Evolutionary conservation across 1,139 yeast genomes (phyloP).

Genomic region (Wickerhamomyces sp.): DNA sequence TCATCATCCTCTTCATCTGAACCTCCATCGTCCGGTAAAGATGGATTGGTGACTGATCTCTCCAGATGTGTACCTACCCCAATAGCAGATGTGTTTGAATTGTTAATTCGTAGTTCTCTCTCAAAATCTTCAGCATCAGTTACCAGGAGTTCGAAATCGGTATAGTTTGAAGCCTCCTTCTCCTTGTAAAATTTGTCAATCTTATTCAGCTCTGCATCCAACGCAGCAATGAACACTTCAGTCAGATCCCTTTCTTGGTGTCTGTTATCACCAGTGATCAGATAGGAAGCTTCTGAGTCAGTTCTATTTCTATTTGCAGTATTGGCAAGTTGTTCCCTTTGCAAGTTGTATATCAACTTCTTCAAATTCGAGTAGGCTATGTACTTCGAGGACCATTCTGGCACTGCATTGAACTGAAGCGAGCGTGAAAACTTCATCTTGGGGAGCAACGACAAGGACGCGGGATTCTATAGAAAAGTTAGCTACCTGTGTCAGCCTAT

Average conservation of each 20-base stretch:
- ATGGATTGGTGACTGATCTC: conserved; percentile 11
- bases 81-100: conserved; percentile 1
- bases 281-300: conserved; percentile 21
- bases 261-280: conserved; percentile 16
- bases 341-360: conserved; percentile 59
- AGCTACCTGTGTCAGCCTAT: no score
- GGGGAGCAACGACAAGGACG: no score
- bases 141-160: conserved; percentile 24
- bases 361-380: conserved; percentile 68
- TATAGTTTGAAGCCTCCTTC: conserved; percentile 48
- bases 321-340: conserved; percentile 46
- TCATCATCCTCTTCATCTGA: conserved; percentile 3
- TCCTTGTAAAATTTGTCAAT: conserved; percentile 54
- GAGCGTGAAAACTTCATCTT: conserved; percentile 71
- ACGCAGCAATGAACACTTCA: conserved; percentile 25
- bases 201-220: conserved; percentile 42
- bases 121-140: conserved; percentile 27
- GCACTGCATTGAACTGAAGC: conserved; percentile 70
- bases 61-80: conserved; percentile 5
- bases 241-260: conserved; percentile 15
- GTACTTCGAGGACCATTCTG: conserved; percentile 74
- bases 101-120: conserved; percentile 14
- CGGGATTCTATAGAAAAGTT: no score
- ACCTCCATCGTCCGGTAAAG: conserved; percentile 12
- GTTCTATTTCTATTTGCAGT: conserved; percentile 13